Conservation (phyloP, 352 stramenopile species). For the Elongisporangium undulatum region DNA sequence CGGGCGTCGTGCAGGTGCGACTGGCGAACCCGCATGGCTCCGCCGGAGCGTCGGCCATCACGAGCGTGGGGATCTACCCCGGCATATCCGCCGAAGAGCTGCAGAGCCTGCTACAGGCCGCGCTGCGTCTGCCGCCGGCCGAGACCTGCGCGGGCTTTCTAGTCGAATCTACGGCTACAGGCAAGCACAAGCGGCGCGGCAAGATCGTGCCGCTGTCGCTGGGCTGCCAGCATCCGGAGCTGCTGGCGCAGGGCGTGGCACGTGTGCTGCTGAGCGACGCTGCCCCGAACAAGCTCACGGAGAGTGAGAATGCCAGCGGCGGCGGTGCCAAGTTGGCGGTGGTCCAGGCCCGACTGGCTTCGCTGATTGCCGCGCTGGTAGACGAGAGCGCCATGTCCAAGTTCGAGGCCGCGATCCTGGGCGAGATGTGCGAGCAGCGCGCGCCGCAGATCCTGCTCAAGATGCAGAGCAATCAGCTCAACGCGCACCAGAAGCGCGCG, state of each 20-base stretch:
- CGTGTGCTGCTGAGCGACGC: constrained; percentile 3
- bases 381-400: constrained; percentile 32
- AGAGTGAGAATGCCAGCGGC: background rate
- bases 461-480: constrained; percentile 17
- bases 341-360: constrained; percentile 13
- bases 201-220: constrained; percentile 54
- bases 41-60: background rate
- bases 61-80: constrained; percentile 49
- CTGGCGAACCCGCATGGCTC: background rate
- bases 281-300: background rate
- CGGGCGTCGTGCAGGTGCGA: background rate
- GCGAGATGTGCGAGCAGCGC: constrained; percentile 40
- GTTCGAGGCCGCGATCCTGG: constrained; percentile 42
- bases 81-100: constrained; percentile 48
- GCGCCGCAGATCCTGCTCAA: constrained; percentile 23
- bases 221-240: constrained; percentile 40
- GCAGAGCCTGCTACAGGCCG: constrained; percentile 25
- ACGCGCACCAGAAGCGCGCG: constrained; percentile 41
- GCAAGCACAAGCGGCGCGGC: constrained; percentile 1
- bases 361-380: constrained; percentile 29
- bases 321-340: background rate
- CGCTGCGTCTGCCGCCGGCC: constrained; percentile 17
- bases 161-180: constrained; percentile 8
- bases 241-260: constrained; percentile 32
- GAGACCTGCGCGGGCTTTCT: constrained; percentile 35